Percentiles rank a stretch among this genome's conserved stretches.
These are phyloP conservation scores for Fusarium multiceps DNA, from an alignment of 2,329 filamentous ascomycete species.

Conservation along the genomic window DNA sequence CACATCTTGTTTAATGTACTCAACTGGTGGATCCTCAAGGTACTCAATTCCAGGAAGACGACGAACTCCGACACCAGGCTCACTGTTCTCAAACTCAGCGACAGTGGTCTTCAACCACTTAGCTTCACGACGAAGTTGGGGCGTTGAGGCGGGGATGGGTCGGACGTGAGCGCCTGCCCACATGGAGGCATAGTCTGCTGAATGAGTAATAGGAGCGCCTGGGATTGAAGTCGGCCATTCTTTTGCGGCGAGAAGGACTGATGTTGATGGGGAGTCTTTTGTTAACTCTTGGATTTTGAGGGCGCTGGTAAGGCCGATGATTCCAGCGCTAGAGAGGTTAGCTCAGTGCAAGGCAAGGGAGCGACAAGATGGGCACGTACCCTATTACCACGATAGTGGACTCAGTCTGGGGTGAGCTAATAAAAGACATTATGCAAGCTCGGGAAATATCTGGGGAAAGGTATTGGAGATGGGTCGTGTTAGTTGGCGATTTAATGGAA, in stretches of 20 bases:
- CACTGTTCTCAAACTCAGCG: constrained; percentile 39
- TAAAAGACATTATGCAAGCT: constrained; percentile 6
- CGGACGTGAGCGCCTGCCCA: constrained; percentile 69
- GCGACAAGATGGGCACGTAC: constrained; percentile 14
- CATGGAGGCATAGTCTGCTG: constrained; percentile 63
- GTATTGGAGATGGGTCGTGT: neutral
- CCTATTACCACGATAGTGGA: constrained; percentile 47
- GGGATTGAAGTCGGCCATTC: constrained; percentile 53
- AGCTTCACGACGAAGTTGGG: constrained; percentile 50
- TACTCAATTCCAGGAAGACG: constrained; percentile 63
- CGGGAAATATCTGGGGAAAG: neutral
- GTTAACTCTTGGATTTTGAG: constrained; percentile 55
- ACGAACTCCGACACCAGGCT: constrained; percentile 58
- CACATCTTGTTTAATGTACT: constrained; percentile 51
- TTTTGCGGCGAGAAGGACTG: constrained; percentile 46
- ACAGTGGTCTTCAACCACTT: constrained; percentile 48
- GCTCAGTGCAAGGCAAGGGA: no score
- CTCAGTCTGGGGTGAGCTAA: neutral
- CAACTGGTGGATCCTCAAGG: constrained; percentile 57
- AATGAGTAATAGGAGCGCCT: constrained; percentile 46
- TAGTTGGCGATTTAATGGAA: neutral
- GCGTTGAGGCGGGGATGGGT: constrained; percentile 56
- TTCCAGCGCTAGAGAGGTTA: constrained; percentile 58
- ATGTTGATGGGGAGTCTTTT: constrained; percentile 4
- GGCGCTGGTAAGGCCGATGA: constrained; percentile 63